Evolutionary conservation across 768 basidiomycete genomes (phyloP), one percentile per base, ranked within the genome.

Genomic region (Crucibulum laeve): DNA sequence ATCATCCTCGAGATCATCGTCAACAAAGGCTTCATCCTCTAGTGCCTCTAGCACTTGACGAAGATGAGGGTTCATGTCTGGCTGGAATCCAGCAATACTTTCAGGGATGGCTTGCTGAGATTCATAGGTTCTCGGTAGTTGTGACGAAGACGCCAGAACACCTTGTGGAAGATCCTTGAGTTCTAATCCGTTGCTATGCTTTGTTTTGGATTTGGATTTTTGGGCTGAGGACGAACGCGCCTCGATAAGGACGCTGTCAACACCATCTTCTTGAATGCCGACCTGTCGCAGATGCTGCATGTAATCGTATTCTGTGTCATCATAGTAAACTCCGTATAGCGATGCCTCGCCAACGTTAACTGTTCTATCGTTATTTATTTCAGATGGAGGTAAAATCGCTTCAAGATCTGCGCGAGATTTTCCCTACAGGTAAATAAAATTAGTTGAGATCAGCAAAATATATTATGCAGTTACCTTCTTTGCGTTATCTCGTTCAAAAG

Each of bases 291-390:
- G 78, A 65, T 99, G 96, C 61, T 94, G 87, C 89, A 97, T 92
- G 70, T 99, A 99, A 64, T 99, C 90, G 69, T 99, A 99, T 46
- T 92, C 79, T 4, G 90, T 86, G 58, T 99, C 94, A 67, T 98
- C 93, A 65, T 80, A 98, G 66, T 91, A 91, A 57, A 99, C 68
- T 3, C 93, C 96, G 61, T 97, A 94, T 6, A 80, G 59, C 4
- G 87, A 70, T 0, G 96, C 96, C 67, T 98, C 90, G 44, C 95
- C 96, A 39, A 86, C 71, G 48, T 84, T 86, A 19, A 64, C 53
- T 42, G 73, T 69, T 11, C 55, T 55, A 42, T 77, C 77, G 28
- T 69, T 73, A 13, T 62, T 64, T 36, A 78, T 56, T 19, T 78
- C 74, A 19, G 76, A 70, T 21, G 70, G 62, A 15, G 73, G 53